Base-by-base conservation (phyloP, 345 rosid species). In the Populus davidiana region DNA sequence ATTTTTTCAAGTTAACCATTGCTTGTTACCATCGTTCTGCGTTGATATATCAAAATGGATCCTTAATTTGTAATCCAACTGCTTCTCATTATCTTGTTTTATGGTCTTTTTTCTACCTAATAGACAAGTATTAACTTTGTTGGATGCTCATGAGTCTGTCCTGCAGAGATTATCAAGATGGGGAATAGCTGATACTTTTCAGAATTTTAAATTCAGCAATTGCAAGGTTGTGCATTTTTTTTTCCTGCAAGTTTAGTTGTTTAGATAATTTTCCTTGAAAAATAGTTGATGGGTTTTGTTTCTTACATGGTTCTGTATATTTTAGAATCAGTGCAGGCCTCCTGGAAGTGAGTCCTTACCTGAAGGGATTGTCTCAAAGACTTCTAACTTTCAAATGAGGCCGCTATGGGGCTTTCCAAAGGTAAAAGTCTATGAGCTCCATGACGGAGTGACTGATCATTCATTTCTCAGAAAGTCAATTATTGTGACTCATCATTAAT, bases 301-400 rank as follows among this genome's bases (percentile, higher is more conserved):
- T 64, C 77, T 81, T 70, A 74, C 33, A n/a, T 69, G 67, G 78
- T 56, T 82, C 59, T 81, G 14, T 68, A 61, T 47, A 67, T 67
- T 73, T 73, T 69, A 90, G 92, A 80, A 70, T 78, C 80, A 31
- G 35, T 86, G 90, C 79, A 83, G 83, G 74, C 89, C 85, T 71
- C 80, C 72, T 77, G 93, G 93, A 82, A 88, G 82, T 75, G 90
- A 89, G 78, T 38, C 80, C 41, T 82, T 91, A 44, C 94, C 95
- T 2, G 81, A 77, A 54, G 92, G 91, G 52, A 89, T 91, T 67
- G 75, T 89, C 31, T 31, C 78, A 31, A 74, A 81, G 38, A 84
- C 84, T 17, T 81, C 91, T 49, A 85, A 91, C 82, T 79, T 91
- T 84, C 84, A 87, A 71, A 88, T 89, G 91, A 81, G 90, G 63